Conservation (phyloP, 1,284 basidiomycete species). For the Amylostereum areolatum region DNA sequence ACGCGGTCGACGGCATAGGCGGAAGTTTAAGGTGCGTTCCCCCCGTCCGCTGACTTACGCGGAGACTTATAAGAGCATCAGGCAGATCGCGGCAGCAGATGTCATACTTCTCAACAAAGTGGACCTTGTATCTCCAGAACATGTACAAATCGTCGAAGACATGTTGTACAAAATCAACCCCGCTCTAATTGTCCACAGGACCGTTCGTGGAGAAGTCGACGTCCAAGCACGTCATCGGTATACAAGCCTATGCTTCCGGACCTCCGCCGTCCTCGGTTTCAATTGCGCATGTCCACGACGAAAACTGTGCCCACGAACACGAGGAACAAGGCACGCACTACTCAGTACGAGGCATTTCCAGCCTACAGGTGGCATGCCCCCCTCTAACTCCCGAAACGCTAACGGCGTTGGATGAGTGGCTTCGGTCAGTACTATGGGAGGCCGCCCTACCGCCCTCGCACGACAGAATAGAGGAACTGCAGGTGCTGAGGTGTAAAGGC, state of each 20-base stretch:
- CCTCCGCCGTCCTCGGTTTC: conserved; percentile 18
- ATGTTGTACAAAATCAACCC: conserved; percentile 74
- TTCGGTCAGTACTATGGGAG: conserved; percentile 79
- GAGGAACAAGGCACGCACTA: conserved; percentile 36
- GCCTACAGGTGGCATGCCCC: conserved; percentile 64
- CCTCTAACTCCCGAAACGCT: conserved; percentile 40
- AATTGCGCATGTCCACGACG: conserved; percentile 16
- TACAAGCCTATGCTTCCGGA: conserved; percentile 63
- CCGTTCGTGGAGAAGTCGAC: conserved; percentile 63
- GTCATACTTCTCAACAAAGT: conserved; percentile 87
- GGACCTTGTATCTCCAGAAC: conserved; percentile 55
- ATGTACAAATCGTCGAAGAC: conserved; percentile 41
- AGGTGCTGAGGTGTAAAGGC: conserved; percentile 82
- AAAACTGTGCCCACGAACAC: conserved; percentile 21
- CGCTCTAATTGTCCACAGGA: conserved; percentile 65
- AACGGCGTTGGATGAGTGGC: conserved; percentile 65
- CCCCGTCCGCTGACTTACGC: not conserved
- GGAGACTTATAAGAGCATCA: conserved; percentile 22
- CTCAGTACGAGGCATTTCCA: conserved; percentile 67
- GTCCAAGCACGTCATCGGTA: conserved; percentile 68
- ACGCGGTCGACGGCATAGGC: conserved; percentile 59
- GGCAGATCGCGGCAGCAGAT: conserved; percentile 87
- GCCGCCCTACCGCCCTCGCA: conserved; percentile 31
- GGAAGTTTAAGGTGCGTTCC: conserved; percentile 67
- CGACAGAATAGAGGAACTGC: conserved; percentile 26